Base-by-base conservation (phyloP, 2,329 filamentous ascomycete genomes). In the Diaporthe ampelina region DNA sequence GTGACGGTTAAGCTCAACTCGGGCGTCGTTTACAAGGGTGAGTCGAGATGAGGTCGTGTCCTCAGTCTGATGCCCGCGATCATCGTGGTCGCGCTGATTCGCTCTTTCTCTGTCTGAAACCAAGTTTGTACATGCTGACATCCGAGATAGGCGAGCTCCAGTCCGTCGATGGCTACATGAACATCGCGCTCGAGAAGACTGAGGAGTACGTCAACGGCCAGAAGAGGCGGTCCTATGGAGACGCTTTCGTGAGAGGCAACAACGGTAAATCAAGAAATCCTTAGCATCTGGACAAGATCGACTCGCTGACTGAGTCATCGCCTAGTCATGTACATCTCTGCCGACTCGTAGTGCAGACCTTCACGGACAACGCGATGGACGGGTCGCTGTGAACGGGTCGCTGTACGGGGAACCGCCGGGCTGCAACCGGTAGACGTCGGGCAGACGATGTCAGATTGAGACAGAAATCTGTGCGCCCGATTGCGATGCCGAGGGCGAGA, bases 121-220 rank as follows among this genome's bases (percentile, higher is more conserved):
- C 32, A 24, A 9, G 15, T 26, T 7, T 56, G 81, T 65, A 81
- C 61, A 37, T 24, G 43, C 74, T 75, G 21, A 75, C 35, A 57
- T 15, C 52, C 57, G 4, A 15, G 45, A 24, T 76, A 98, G 96
- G 97, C 79, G 95, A 98, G 83, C 90, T 98, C 50, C 95, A 98
- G 83, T 98, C 95, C 0, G 96, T 99, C 67, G 97, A 99, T 84
- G 97, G 97, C 70, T 99, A 98, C 86, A 99, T 99, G 97, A 99
- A 99, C 86, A 98, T 99, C 82, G 96, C 97, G 17, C 90, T 99
- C 40, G 97, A 99, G 84, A 97, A 98, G 86, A 97, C 95, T 26
- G 93, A 94, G 77, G 97, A 99, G 85, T 95, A 93, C 79, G 93
- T 98, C 78, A 93, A 97, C 81, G 96, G 95, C 56, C 90, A 92